Evolutionary conservation across 2,329 filamentous ascomycete species (phyloP).

Genomic region (Colletotrichum chlorophyti): DNA sequence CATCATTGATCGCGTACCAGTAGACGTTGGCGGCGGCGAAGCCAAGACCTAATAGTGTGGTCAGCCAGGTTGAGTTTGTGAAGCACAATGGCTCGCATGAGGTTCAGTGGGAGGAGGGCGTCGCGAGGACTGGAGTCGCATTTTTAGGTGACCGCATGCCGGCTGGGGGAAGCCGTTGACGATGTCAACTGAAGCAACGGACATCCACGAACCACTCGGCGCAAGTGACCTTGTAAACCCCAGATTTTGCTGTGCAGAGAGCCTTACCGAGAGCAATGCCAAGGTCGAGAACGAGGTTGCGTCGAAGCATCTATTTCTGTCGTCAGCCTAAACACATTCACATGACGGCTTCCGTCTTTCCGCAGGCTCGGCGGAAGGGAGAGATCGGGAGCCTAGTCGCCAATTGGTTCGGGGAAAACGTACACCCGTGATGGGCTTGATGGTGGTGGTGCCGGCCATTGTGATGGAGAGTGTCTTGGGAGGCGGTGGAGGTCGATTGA

Average conservation of each 20-base stretch:
- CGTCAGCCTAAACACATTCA: constrained; percentile 39
- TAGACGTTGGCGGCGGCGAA: constrained; percentile 61
- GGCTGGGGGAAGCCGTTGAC: not conserved
- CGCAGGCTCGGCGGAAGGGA: constrained; percentile 18
- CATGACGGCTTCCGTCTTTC: not conserved
- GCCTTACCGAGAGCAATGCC: constrained; percentile 61
- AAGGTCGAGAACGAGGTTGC: constrained; percentile 64
- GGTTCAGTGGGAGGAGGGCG: not conserved
- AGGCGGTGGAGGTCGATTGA: constrained; percentile 18
- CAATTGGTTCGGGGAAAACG: constrained; percentile 46
- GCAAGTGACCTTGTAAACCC: not conserved
- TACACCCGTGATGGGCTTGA: constrained; percentile 67
- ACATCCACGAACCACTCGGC: not conserved
- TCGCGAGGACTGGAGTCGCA: not conserved
- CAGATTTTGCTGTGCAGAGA: not conserved
- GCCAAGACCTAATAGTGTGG: constrained; percentile 54
- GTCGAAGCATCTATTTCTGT: constrained; percentile 63
- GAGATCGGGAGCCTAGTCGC: not conserved
- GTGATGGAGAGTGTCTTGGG: constrained; percentile 34
- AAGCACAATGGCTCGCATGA: no score
- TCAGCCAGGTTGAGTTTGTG: constrained; percentile 46
- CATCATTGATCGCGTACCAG: constrained; percentile 54
- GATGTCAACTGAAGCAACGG: not conserved
- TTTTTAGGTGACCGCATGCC: not conserved
- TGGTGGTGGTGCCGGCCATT: constrained; percentile 50